Base-by-base conservation (phyloP, 2,329 filamentous ascomycete species). In the Bisporella sp. region DNA sequence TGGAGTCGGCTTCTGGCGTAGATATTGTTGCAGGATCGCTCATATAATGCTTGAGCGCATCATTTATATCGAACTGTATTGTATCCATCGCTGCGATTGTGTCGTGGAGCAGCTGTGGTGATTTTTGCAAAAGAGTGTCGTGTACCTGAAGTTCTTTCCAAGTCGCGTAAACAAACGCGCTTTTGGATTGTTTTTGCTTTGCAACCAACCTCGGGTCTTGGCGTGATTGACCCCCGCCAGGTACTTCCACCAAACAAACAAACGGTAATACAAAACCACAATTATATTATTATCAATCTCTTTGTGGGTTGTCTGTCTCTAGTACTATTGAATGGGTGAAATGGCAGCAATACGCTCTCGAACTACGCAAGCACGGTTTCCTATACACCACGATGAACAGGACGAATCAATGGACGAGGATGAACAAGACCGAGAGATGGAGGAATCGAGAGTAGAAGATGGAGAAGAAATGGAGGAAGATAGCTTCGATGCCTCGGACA, bases 1-100 rank as follows among this genome's bases (percentile, higher is more conserved):
- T 81, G 42, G 83, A 71, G 60, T 93, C 87, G 50, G 91, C 93
- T 68, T 97, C 92, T 41, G 87, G 84, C 2, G 91, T 96, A 6
- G 86, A 76, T 50, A 97, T 87, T 39, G 82, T 80, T 43, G 83
- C 76, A 6, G 93, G 92, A 68, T 97, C 92, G 71, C 89, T 95
- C 79, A 96, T 88, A 72, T 96, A 99, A 68, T 89, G 81, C 76
- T 96, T 96, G 69, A 97, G 85, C 58, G 90, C 89, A 74, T 96
- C 87, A 69, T 96, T 96, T 70, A 99, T 89, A 69, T 97, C 89
- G 73, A 99, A 99, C 64, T 85, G 79, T 67, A 90, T 79, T 73
- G 87, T 87, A 64, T 76, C 85, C 83, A 85, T 85, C 67, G 57
- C 69, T 62, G 64, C 49, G 55, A 53, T 45, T 44, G 46, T 41